Percentiles rank a stretch among this genome's conserved stretches.
Conservation (phyloP, 176 grass and related monocot genomes). For the Zea mays region Zm-B73-REFERENCE-NAM-5.0 NC_050097.1:25388001-25388500, state of each 20-base stretch:
- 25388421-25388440: not conserved
- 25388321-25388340: not conserved
- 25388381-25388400: not conserved
- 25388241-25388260: not conserved
- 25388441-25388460: not conserved
- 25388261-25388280: not conserved
- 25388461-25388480: not conserved
- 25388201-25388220: not conserved
- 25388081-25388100: not conserved
- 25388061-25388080: constrained; percentile 9
- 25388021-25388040: constrained; percentile 96
- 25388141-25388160: not conserved
- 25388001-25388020: constrained; percentile 92
- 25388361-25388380: not conserved
- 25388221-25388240: not conserved
- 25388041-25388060: not conserved
- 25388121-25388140: not conserved
- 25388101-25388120: not conserved
- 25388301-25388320: not conserved
- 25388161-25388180: not conserved
- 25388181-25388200: not conserved
- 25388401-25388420: not conserved
- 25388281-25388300: not conserved
- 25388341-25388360: not conserved
- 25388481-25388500: constrained; percentile 1